A percentile compares a stretch with the other conserved stretches of the same genome.
Conservation (phyloP, 75 land plant genomes). For the Isoetes taiwanensis region DNA sequence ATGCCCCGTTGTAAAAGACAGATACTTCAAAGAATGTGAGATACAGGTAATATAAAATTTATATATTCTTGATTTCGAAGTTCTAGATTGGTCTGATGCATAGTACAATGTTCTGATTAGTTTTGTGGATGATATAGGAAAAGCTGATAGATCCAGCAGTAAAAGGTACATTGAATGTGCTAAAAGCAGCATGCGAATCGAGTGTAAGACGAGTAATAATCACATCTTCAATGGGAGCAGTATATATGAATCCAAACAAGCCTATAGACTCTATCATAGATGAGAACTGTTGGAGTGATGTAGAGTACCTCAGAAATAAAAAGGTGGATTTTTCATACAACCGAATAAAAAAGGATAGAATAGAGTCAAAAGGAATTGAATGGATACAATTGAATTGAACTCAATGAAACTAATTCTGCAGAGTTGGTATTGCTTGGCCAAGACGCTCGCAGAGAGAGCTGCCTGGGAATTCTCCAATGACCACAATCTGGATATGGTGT, state of each 20-base stretch:
- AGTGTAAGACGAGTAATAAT: constrained; percentile 43
- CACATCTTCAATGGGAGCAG: constrained; percentile 54
- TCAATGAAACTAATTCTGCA: too few relatives aligned
- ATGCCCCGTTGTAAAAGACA: not conserved
- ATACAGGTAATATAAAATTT: too few relatives aligned
- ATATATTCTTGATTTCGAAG: not conserved
- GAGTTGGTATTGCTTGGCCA: constrained; percentile 66
- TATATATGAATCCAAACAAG: constrained; percentile 26
- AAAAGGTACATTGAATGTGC: constrained; percentile 63
- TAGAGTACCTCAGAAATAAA: constrained; percentile 44
- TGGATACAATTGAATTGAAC: too few relatives aligned
- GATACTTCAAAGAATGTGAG: too few relatives aligned
- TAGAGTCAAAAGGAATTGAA: too few relatives aligned
- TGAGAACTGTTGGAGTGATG: constrained; percentile 3
- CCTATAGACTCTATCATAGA: constrained; percentile 20
- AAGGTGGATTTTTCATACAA: too few relatives aligned
- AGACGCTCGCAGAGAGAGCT: constrained; percentile 59
- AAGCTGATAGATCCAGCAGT: constrained; percentile 63
- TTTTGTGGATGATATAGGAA: constrained; percentile 23
- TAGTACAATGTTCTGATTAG: not conserved
- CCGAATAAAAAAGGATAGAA: too few relatives aligned
- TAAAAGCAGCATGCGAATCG: constrained; percentile 46
- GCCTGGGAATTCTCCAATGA: constrained; percentile 50
- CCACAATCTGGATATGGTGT: constrained; percentile 37
- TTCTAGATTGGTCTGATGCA: not conserved